Evolutionary conservation across 2,329 filamentous ascomycete species (phyloP).

Genomic region (Penicillium occitanis): DNA sequence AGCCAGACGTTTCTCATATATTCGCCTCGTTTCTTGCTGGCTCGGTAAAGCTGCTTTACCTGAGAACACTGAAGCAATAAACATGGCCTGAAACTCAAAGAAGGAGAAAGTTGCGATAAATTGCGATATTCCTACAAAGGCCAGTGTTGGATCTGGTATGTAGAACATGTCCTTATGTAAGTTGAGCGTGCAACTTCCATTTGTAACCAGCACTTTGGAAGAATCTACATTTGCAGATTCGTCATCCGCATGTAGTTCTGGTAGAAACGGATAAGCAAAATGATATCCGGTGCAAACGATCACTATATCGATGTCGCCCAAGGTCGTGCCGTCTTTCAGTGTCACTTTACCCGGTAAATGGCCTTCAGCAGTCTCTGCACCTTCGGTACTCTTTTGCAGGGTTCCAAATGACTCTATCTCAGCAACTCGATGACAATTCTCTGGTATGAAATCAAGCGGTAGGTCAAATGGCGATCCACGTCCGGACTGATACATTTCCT

Average conservation of each 20-base stretch:
- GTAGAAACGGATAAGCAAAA: slow-evolving; percentile 64
- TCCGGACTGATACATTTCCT: slow-evolving; percentile 55
- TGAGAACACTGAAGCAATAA: slow-evolving; percentile 57
- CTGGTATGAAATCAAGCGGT: slow-evolving; percentile 54
- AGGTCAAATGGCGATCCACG: slow-evolving; percentile 62
- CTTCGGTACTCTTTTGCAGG: background rate
- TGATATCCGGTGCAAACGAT: slow-evolving; percentile 71
- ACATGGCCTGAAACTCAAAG: slow-evolving; percentile 69
- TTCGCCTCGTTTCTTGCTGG: slow-evolving; percentile 26
- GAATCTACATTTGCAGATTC: slow-evolving; percentile 49
- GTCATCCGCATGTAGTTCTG: slow-evolving; percentile 50
- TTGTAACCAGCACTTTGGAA: slow-evolving; percentile 58
- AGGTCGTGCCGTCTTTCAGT: slow-evolving; percentile 53
- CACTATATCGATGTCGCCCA: slow-evolving; percentile 60
- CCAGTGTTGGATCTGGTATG: slow-evolving; percentile 63
- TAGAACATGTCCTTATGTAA: slow-evolving; percentile 73
- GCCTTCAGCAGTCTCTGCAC: background rate
- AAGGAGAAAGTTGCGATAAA: slow-evolving; percentile 67
- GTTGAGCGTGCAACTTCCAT: slow-evolving; percentile 65
- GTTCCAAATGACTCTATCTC: slow-evolving; percentile 52
- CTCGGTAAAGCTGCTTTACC: slow-evolving; percentile 53
- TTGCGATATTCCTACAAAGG: slow-evolving; percentile 66
- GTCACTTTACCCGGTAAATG: slow-evolving; percentile 53
- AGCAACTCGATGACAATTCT: slow-evolving; percentile 53
- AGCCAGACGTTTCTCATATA: slow-evolving; percentile 10